Base-by-base conservation (phyloP, 2,329 filamentous ascomycete species). In the Blastomyces emzantsi region DNA sequence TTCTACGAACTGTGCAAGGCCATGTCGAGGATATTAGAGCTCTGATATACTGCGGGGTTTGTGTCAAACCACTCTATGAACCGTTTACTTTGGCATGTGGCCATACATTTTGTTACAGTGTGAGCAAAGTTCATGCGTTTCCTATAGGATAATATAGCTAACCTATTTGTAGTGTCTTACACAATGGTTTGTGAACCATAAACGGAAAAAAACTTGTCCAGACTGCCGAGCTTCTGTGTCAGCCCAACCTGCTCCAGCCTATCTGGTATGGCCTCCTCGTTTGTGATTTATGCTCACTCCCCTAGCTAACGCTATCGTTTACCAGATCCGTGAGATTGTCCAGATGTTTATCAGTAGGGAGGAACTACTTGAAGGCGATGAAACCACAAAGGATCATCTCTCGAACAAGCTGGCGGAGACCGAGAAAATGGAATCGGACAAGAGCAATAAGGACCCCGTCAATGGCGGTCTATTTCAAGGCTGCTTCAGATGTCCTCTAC, bases 51-150 rank as follows among this genome's bases (percentile, higher is more conserved):
- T 90, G 87, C 76, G 85, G 86, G 67, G 86, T 90, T 66, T 90
- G 87, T 74, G 83, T 87, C 67, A 82, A 84, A 63, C 81, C 87
- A 59, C 80, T 89, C 60, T 89, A 88, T 74, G 86, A 89, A 73
- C 87, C 87, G 1, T 90, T 85, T 74, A 87, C 84, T 22, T 80
- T 89, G 61, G 80, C 80, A 7, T 90, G 87, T 69, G 87, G 87
- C 3, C 87, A 90, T 72, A 89, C 87, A 7, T 89, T 88, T 74
- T 90, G 87, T 76, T 90, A 90, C 71, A 84, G 82, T 55, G 83
- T 85, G 67, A 73, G 81, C 25, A 25, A 72, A 9, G n/a, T 43
- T 15, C 25, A 17, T 30, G 22, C 36, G 47, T 41, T 19, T 2
- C 15, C n/a, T 51, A 45, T 47, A 19, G 49, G 13, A 28, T 17